Conservation (phyloP, 306 rosid species). For the Carpinus viminea region DNA sequence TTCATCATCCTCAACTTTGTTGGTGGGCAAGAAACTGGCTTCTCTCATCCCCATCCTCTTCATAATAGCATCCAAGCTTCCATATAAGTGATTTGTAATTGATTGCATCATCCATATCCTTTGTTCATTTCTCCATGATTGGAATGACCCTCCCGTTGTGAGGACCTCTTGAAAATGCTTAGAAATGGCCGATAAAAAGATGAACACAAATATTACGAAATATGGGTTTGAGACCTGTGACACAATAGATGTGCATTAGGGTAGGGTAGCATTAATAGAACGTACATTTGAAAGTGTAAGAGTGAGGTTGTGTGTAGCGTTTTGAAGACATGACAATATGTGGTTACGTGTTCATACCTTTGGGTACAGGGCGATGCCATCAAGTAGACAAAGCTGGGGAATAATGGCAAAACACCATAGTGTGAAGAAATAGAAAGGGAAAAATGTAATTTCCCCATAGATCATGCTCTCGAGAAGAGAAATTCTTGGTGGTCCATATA, state of each 20-base stretch:
- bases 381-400: constrained; percentile 62
- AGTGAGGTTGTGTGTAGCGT: no score
- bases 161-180: constrained; percentile 51
- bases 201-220: constrained; percentile 37
- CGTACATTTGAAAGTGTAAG: no score
- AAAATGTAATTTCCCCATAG: constrained; percentile 40
- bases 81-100: constrained; percentile 46
- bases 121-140: constrained; percentile 49
- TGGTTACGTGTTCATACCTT: constrained; percentile 43
- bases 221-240: constrained; percentile 53
- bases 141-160: constrained; percentile 44
- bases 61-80: constrained; percentile 54
- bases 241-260: not conserved
- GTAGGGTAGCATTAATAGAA: no score
- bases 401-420: constrained; percentile 62
- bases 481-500: constrained; percentile 42
- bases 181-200: constrained; percentile 37
- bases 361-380: constrained; percentile 61
- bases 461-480: constrained; percentile 51
- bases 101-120: constrained; percentile 66
- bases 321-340: not conserved
- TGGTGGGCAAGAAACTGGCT: constrained; percentile 58
- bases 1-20: constrained; percentile 52
- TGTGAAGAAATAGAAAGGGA: constrained; percentile 44
- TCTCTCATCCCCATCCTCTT: constrained; percentile 52